Percentiles rank a stretch among this genome's conserved stretches.
Conservation (phyloP, 805 yeast genomes). For the Ascoidea tarda region DNA sequence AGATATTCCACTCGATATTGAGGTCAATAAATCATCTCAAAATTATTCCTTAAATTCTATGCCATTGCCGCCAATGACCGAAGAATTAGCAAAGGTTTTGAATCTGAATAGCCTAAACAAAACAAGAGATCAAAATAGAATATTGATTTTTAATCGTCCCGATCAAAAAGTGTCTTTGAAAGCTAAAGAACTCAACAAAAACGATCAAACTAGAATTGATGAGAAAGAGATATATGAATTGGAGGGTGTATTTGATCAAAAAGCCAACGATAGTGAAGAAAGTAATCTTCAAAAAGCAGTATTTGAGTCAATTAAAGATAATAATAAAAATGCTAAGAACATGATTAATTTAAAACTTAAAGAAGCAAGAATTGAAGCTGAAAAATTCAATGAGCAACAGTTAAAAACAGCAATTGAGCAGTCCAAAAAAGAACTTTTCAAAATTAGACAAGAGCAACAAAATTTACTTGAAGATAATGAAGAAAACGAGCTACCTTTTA, state of each 20-base stretch:
- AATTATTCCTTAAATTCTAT: conserved; percentile 29
- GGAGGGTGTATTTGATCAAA: conserved; percentile 5
- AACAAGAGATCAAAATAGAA: conserved; percentile 6
- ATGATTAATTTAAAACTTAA: conserved; percentile 4
- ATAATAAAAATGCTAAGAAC: conserved; percentile 4
- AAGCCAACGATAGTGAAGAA: conserved; percentile 5
- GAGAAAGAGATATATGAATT: conserved; percentile 10
- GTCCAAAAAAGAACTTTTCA: conserved; percentile 27
- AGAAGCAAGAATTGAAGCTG: conserved; percentile 3
- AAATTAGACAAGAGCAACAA: conserved; percentile 13
- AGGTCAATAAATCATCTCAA: conserved; percentile 20
- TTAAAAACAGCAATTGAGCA: conserved; percentile 32
- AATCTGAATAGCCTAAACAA: conserved; percentile 12
- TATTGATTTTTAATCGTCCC: neutral
- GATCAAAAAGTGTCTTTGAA: neutral
- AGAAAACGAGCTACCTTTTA: conserved; percentile 2
- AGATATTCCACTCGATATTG: conserved; percentile 63
- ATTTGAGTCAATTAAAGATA: conserved; percentile 16
- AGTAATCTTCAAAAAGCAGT: conserved; percentile 2
- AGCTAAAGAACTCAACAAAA: conserved; percentile 4
- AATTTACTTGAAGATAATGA: conserved; percentile 7
- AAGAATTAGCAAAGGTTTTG: conserved; percentile 9
- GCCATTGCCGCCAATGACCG: conserved; percentile 20
- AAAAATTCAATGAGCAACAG: conserved; percentile 22
- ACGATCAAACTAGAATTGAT: neutral